Conservation (phyloP, 2,329 filamentous ascomycete genomes). For the Ophiosphaerella narmari region DNA sequence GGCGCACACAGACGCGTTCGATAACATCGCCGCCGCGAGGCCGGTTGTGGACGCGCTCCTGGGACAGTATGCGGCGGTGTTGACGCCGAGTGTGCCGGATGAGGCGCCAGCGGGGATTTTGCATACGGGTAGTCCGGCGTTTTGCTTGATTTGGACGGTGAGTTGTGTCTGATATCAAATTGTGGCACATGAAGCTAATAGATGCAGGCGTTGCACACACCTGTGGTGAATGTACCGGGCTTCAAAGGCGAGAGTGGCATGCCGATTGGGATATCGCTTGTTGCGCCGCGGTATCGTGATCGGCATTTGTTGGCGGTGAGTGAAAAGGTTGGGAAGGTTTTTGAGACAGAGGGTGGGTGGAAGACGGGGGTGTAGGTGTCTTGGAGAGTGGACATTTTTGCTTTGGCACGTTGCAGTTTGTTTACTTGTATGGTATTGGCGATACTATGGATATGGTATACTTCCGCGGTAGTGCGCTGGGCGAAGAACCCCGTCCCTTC, state of each 20-base stretch:
- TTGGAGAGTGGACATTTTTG: too few species aligned
- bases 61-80: slow-evolving; percentile 57
- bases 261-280: slow-evolving; percentile 63
- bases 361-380: not conserved
- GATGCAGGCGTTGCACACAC: slow-evolving; percentile 56
- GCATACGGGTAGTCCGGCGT: slow-evolving; percentile 60
- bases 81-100: slow-evolving; percentile 63
- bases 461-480: too few species aligned
- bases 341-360: slow-evolving; percentile 40
- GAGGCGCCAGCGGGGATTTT: slow-evolving; percentile 62
- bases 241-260: slow-evolving; percentile 62
- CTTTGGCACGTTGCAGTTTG: too few species aligned
- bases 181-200: not conserved
- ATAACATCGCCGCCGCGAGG: slow-evolving; percentile 59
- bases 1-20: slow-evolving; percentile 59
- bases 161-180: not conserved
- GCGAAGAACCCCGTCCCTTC: too few species aligned
- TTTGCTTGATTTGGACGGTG: slow-evolving; percentile 60
- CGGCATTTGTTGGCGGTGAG: slow-evolving; percentile 34
- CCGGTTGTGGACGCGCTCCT: slow-evolving; percentile 61
- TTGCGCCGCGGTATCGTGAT: slow-evolving; percentile 47
- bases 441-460: too few species aligned
- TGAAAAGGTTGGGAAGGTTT: slow-evolving; percentile 33
- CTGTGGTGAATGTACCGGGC: slow-evolving; percentile 67
- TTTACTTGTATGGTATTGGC: too few species aligned